Conservation (phyloP, 176 grass and related monocot species). For the Chrysopogon serrulatus region DNA sequence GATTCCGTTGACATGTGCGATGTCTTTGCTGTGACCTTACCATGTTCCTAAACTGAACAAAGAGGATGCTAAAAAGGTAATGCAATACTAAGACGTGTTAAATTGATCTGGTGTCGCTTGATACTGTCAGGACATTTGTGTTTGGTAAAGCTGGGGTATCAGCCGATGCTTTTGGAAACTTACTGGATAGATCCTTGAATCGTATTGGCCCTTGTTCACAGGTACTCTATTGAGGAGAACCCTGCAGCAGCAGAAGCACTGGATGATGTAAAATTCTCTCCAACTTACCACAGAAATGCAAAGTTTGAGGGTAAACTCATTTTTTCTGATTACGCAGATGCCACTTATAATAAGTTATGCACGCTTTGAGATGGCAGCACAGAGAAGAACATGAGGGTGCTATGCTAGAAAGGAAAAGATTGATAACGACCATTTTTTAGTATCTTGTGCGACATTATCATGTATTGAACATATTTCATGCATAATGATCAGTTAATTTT, state of each 20-base stretch:
- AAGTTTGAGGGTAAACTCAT: neutral
- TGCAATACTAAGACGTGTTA: neutral
- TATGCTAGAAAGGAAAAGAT: too few relatives aligned
- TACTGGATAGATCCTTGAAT: neutral
- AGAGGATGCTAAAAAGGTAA: slow-evolving; percentile 86
- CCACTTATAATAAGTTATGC: too few relatives aligned
- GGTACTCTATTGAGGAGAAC: slow-evolving; percentile 30
- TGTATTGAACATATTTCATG: too few relatives aligned
- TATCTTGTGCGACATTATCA: too few relatives aligned
- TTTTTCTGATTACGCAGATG: slow-evolving; percentile 49
- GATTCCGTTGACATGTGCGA: slow-evolving; percentile 87
- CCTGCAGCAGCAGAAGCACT: slow-evolving; percentile 62
- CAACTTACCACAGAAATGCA: neutral
- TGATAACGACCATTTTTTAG: too few relatives aligned
- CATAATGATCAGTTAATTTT: too few relatives aligned
- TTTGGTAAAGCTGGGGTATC: neutral
- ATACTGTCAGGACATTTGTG: neutral
- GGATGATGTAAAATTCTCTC: slow-evolving; percentile 59
- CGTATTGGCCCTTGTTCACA: slow-evolving; percentile 24
- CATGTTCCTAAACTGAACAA: slow-evolving; percentile 84
- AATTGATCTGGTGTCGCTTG: neutral
- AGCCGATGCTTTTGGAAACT: neutral
- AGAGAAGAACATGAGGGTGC: slow-evolving; percentile 54
- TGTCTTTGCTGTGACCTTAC: slow-evolving; percentile 83
- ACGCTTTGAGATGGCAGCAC: slow-evolving; percentile 82